Conservation (phyloP, 768 basidiomycete genomes). For the Favolaschia claudopus region DNA sequence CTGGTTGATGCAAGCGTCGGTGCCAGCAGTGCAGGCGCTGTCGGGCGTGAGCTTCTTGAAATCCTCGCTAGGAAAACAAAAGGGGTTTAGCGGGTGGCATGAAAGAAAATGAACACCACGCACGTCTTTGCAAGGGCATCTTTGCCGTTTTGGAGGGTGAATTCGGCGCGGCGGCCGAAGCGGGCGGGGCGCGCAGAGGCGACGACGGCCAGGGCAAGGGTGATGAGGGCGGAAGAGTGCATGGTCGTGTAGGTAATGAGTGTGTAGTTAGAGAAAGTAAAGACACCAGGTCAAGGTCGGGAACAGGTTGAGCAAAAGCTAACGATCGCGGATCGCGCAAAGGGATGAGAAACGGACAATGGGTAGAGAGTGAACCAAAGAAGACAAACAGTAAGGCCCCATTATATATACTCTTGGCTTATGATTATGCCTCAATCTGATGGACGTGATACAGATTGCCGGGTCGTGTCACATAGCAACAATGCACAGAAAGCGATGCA, state of each 20-base stretch:
- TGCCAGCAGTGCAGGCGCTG: conserved; percentile 45
- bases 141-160: conserved; percentile 48
- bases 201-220: conserved; percentile 40
- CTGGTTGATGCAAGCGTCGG: conserved; percentile 56
- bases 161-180: conserved; percentile 38
- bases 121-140: conserved; percentile 52
- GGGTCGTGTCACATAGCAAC: too few relatives aligned
- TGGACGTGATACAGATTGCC: conserved; percentile 10
- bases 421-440: conserved; percentile 9
- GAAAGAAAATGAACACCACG: conserved; percentile 10
- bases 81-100: neutral
- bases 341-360: conserved; percentile 18
- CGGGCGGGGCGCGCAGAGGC: conserved; percentile 46
- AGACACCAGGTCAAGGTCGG: conserved; percentile 39
- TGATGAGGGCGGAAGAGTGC: conserved; percentile 49
- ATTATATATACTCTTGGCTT: neutral
- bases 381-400: neutral
- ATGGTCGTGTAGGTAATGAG: conserved; percentile 32
- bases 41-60: conserved; percentile 42
- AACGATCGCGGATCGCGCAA: conserved; percentile 38
- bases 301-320: conserved; percentile 23
- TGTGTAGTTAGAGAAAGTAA: conserved; percentile 28
- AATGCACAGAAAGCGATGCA: too few relatives aligned
- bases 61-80: conserved; percentile 34
- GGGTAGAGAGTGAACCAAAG: conserved; percentile 21